Evolutionary conservation across 345 rosid genomes (phyloP), one percentile per base, ranked within the genome.

Genomic region (Eucalyptus grandis): DNA sequence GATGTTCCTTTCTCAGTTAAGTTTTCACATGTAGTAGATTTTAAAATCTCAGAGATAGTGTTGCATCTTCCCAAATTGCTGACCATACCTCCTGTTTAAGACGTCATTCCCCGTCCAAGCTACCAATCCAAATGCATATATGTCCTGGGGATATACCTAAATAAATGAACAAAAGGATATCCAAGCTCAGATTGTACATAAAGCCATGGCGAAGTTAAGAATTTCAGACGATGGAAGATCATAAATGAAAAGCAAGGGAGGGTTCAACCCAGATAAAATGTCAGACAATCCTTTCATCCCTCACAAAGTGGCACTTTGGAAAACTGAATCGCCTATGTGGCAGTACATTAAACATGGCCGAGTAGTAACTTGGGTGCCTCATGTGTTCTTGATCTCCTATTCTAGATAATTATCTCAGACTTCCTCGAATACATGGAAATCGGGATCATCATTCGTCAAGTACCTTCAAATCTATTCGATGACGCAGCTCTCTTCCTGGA

Each of bases 101-200:
- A 97, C 98, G 50, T 97, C 99, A 93, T 97, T 96, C 62, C 99
- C 99, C 21, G 99, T 98, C 99, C 99, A 97, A 14, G 98, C 96
- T 93, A 98, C 92, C 88, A 98, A 93, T 91, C 99, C 99, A 89
- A 95, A 97, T 21, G 98, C 98, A 91, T 97, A 92, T 49, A 96
- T 97, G 88, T 95, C 97, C 93, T 94, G 95, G 22, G 99, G 99
- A 93, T 94, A 97, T 21, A 96, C 99, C 99, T 98, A 89, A 30
- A 89, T 11, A 72, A 49, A 14, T 14, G 50, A 10, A 46, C 69
- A 40, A 31, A 82, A 82, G 30, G n/a, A 82, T 16, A 80, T 51
- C 8, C n/a, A 40, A 83, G 58, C 44, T 27, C 31, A 54, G 60
- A 50, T 21, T 56, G 43, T 31, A 56, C 49, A 22, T 65, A 58